These are phyloP conservation scores for Xylaria cubensis DNA, from an alignment of 495 filamentous ascomycete species.

Conservation along the genomic window DNA sequence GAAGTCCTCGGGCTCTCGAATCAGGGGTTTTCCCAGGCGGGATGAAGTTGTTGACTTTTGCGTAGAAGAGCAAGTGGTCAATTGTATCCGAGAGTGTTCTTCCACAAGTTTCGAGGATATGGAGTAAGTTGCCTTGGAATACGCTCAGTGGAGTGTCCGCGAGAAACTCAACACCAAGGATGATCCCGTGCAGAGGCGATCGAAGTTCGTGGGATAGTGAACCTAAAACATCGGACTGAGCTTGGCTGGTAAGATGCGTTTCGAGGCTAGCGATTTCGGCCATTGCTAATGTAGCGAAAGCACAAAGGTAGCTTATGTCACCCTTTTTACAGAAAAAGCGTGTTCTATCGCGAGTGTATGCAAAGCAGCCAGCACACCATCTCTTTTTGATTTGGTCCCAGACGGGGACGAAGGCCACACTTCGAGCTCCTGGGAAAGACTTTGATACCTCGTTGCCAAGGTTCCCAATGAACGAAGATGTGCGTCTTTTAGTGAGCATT, in stretches of 20 bases:
- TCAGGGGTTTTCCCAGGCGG: conserved; percentile 22
- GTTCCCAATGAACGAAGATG: conserved; percentile 17
- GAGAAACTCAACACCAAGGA: conserved; percentile 74
- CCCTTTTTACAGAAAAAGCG: conserved; percentile 50
- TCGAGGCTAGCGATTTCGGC: conserved; percentile 61
- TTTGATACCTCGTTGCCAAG: conserved; percentile 17
- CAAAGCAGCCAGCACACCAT: conserved; percentile 72
- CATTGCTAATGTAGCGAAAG: conserved; percentile 65
- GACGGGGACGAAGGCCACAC: conserved; percentile 63
- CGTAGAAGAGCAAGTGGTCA: conserved; percentile 72
- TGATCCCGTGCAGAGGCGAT: conserved; percentile 75
- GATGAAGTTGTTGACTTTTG: conserved; percentile 63
- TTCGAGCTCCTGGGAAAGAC: conserved; percentile 56
- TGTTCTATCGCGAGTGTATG: conserved; percentile 59
- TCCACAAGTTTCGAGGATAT: conserved; percentile 75
- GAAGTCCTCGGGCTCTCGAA: conserved; percentile 18
- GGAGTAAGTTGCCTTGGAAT: conserved; percentile 65
- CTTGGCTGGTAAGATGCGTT: conserved; percentile 44
- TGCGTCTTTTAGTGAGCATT: conserved; percentile 7
- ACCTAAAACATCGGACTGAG: conserved; percentile 72
- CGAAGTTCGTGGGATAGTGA: conserved; percentile 78
- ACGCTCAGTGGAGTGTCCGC: conserved; percentile 56
- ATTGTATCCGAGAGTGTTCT: conserved; percentile 78
- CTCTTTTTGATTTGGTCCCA: conserved; percentile 71
- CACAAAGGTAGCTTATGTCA: conserved; percentile 50